A percentile compares a stretch with the other conserved stretches of the same genome.
Evolutionary conservation across 1,284 basidiomycete species (phyloP).

Genomic region (Mycena citricolor): DNA sequence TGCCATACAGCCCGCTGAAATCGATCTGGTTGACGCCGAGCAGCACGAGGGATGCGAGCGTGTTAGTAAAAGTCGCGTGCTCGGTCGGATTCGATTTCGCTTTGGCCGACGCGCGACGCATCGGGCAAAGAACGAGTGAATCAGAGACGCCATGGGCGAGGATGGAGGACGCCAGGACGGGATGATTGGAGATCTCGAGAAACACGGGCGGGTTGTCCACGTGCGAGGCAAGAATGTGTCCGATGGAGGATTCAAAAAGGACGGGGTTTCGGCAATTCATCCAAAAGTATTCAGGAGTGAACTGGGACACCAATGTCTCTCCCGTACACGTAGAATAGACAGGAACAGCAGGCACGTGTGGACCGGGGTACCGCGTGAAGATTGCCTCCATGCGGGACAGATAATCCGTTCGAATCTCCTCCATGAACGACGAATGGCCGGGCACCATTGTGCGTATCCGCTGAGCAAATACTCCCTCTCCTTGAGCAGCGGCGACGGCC

Average conservation of each 20-base stretch:
- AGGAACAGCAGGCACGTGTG: conserved; percentile 17
- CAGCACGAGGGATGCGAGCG: conserved; percentile 29
- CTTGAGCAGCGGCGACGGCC: conserved; percentile 28
- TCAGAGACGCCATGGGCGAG: conserved; percentile 23
- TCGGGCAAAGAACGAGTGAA: conserved; percentile 29
- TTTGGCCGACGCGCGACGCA: conserved; percentile 29
- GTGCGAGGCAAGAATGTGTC: no score
- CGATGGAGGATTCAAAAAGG: conserved; percentile 29
- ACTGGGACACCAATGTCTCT: background rate
- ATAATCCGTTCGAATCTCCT: conserved; percentile 25
- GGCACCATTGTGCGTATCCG: conserved; percentile 35
- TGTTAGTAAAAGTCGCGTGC: conserved; percentile 23
- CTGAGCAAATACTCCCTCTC: conserved; percentile 32
- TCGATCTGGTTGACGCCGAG: conserved; percentile 30
- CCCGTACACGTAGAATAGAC: conserved; percentile 29
- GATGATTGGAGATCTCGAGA: conserved; percentile 38
- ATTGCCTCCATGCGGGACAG: conserved; percentile 24
- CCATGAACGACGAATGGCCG: conserved; percentile 37
- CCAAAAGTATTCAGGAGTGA: conserved; percentile 36
- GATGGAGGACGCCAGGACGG: conserved; percentile 36
- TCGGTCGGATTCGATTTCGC: conserved; percentile 22
- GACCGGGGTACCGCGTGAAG: conserved; percentile 26
- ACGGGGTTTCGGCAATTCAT: conserved; percentile 34
- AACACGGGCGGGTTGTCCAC: conserved; percentile 26
- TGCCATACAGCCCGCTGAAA: conserved; percentile 24